phyloP scores from a whole-genome alignment of 108 stramenopile species.

The Skeletonema costatum region DNA sequence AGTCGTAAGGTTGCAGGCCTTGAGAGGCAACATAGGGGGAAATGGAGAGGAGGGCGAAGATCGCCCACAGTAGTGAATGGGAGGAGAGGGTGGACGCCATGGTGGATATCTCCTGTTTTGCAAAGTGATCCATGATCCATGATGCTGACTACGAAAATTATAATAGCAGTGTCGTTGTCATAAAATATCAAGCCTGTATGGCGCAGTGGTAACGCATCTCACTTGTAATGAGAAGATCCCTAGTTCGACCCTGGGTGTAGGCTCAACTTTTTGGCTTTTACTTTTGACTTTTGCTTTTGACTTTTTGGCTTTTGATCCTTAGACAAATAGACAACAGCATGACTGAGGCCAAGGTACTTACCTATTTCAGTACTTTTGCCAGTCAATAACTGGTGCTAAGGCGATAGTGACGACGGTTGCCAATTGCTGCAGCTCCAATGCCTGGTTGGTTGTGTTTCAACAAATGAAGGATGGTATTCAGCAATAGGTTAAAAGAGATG shows the following conservation, averaged over 20 bases:
- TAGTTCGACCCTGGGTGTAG: slow-evolving; percentile 60
- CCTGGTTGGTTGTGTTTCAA: too few species aligned
- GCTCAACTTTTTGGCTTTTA: slow-evolving; percentile 31
- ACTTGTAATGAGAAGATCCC: slow-evolving; percentile 79
- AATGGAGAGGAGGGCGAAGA: not conserved
- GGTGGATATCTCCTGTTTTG: not conserved
- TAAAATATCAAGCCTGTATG: slow-evolving; percentile 36
- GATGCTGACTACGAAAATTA: too few species aligned
- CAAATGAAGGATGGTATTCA: too few species aligned
- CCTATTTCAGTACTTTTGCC: not conserved
- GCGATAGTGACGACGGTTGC: too few species aligned
- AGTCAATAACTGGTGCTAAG: too few species aligned
- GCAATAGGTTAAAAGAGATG: too few species aligned
- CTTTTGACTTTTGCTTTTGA: too few species aligned
- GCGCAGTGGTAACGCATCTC: slow-evolving; percentile 75
- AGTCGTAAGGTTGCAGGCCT: slow-evolving; percentile 3
- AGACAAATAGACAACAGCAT: too few species aligned
- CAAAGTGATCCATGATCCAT: too few species aligned
- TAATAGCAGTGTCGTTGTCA: too few species aligned
- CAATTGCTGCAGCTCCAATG: too few species aligned
- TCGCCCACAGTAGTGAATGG: not conserved
- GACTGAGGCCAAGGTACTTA: not conserved
- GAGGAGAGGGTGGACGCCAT: not conserved
- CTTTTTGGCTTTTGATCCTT: too few species aligned
- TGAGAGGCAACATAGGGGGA: not conserved